Evolutionary conservation across 2,329 filamentous ascomycete genomes (phyloP).

Genomic region (Colletotrichum siamense): DNA sequence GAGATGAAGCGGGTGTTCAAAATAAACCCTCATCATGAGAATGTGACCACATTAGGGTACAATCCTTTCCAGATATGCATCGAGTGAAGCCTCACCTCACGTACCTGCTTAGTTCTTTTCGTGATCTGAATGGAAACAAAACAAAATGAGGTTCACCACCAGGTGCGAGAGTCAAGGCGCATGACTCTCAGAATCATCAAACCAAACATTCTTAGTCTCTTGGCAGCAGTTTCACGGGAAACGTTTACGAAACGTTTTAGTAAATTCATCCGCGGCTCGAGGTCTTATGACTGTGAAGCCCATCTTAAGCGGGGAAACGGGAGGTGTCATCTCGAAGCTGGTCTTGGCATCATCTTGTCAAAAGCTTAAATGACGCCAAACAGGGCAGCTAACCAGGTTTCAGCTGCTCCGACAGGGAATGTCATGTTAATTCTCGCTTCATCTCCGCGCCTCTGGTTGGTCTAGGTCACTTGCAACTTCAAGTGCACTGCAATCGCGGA

Average conservation of each 20-base stretch:
- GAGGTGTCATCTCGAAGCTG: not conserved
- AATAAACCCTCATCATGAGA: fast-evolving
- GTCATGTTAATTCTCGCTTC: not conserved
- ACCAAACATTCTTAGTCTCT: not conserved
- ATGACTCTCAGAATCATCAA: not conserved
- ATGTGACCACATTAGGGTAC: fast-evolving
- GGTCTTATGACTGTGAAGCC: not conserved
- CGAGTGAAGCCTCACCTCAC: not conserved
- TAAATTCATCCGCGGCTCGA: not conserved
- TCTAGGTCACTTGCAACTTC: not conserved
- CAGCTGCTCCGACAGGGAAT: not conserved
- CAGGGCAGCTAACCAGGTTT: not conserved
- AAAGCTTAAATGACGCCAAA: not conserved
- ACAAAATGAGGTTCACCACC: not conserved
- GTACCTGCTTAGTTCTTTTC: not conserved
- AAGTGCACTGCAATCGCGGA: not conserved
- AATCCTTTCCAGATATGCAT: not conserved
- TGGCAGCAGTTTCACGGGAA: not conserved
- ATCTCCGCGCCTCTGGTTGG: not conserved
- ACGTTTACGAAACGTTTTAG: not conserved
- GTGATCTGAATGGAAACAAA: not conserved
- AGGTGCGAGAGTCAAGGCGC: not conserved
- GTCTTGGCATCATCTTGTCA: not conserved
- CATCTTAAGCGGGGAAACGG: not conserved
- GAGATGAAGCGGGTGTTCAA: fast-evolving